Evolutionary conservation across 768 basidiomycete species (phyloP).

Genomic region (Leccinum subgranulosum): DNA sequence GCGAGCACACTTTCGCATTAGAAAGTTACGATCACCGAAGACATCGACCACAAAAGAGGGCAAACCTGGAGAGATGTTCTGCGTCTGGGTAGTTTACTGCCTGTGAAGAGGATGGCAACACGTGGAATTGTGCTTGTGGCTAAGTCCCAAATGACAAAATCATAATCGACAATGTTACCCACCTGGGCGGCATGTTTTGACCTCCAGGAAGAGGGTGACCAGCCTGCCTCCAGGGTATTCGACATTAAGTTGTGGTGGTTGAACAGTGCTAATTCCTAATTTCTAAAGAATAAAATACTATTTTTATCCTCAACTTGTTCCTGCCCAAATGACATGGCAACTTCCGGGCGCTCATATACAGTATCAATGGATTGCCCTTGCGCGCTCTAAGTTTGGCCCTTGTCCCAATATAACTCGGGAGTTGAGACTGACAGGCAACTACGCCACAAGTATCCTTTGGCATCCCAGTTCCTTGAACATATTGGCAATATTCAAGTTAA

Average conservation of each 20-base stretch:
- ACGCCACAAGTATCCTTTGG: too few species aligned
- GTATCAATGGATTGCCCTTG: too few species aligned
- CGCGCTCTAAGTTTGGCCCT: too few species aligned
- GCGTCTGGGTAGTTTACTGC: constrained; percentile 71
- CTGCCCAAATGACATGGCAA: too few species aligned
- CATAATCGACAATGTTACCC: constrained; percentile 7
- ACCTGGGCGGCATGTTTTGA: constrained; percentile 76
- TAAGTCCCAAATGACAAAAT: not conserved
- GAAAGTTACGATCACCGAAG: not conserved
- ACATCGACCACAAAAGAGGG: not conserved
- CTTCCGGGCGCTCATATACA: too few species aligned
- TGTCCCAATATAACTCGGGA: too few species aligned
- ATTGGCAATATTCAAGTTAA: too few species aligned
- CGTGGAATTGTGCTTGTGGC: not conserved
- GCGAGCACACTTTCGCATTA: constrained; percentile 56
- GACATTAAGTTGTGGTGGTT: constrained; percentile 5
- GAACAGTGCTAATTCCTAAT: not conserved
- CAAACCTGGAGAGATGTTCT: constrained; percentile 55
- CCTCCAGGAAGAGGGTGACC: constrained; percentile 83
- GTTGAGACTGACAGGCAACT: too few species aligned
- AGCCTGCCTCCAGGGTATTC: constrained; percentile 27
- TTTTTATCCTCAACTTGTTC: too few species aligned
- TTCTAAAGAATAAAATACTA: too few species aligned
- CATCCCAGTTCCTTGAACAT: too few species aligned
- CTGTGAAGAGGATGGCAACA: constrained; percentile 32